A percentile compares a stretch with the other conserved stretches of the same genome.
These are phyloP conservation scores for Lactarius evosmus DNA, from an alignment of 768 basidiomycete species.

Conservation along the genomic window DNA sequence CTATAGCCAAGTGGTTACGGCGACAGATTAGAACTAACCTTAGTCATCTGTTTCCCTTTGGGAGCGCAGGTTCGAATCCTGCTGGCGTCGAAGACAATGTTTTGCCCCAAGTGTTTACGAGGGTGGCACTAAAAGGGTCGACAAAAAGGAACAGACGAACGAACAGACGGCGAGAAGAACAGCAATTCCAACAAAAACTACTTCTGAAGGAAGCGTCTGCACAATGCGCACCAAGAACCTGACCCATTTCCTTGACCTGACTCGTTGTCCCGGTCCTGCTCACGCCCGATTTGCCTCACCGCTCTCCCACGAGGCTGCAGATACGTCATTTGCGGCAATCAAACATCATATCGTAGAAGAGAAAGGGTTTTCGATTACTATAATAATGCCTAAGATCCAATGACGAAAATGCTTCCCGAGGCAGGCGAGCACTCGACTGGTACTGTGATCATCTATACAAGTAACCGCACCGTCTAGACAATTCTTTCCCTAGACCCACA, in stretches of 20 bases:
- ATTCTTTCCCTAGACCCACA: slow-evolving; percentile 6
- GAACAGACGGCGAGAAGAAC: no score
- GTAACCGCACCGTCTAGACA: slow-evolving; percentile 11
- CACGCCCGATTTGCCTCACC: not conserved
- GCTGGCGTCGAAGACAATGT: slow-evolving; percentile 24
- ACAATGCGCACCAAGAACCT: no score
- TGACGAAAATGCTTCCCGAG: not conserved
- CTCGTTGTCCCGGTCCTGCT: no score
- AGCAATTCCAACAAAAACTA: no score
- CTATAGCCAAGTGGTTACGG: slow-evolving; percentile 80
- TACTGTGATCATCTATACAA: slow-evolving; percentile 2
- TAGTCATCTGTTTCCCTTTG: slow-evolving; percentile 29
- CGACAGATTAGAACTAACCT: slow-evolving; percentile 61
- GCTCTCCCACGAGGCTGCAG: not conserved
- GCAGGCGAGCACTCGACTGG: not conserved
- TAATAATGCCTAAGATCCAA: slow-evolving; percentile 6
- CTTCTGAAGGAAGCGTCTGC: no score
- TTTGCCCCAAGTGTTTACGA: no score
- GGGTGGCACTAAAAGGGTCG: no score
- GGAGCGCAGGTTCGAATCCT: slow-evolving; percentile 31
- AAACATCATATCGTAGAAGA: not conserved
- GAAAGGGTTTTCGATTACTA: slow-evolving; percentile 13
- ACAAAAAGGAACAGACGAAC: no score
- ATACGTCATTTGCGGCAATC: not conserved
- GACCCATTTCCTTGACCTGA: no score